Conservation (phyloP, 345 rosid genomes). For the Syzygium grande region DNA sequence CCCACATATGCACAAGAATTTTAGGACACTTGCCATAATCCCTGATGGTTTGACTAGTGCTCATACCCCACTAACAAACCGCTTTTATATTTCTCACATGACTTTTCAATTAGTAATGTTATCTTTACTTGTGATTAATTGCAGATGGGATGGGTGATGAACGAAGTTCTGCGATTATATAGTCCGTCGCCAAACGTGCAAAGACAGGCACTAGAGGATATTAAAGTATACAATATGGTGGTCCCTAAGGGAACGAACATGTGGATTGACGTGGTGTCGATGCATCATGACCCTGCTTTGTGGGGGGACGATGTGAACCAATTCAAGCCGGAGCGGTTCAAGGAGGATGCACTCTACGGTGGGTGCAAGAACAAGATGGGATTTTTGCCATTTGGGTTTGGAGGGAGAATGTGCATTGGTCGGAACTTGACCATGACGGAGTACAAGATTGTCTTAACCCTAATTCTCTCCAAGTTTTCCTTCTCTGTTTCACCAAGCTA, state of each 20-base stretch:
- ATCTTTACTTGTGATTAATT: not conserved
- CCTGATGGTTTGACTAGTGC: not conserved
- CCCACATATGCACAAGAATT: not conserved
- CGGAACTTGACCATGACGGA: constrained; percentile 6
- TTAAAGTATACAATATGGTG: not conserved
- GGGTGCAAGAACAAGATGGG: constrained; percentile 12
- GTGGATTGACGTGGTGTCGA: constrained; percentile 5
- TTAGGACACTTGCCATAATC: not conserved
- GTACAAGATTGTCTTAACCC: constrained; percentile 6
- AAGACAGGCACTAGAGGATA: constrained; percentile 6
- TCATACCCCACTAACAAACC: not conserved
- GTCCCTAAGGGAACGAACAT: constrained; percentile 8
- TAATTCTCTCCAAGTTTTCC: constrained; percentile 7
- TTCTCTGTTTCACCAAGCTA: constrained; percentile 5
- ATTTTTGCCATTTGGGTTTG: constrained; percentile 15
- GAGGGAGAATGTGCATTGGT: constrained; percentile 14
- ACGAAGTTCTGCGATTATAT: constrained; percentile 8
- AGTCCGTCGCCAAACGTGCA: constrained; percentile 2
- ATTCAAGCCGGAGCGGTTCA: constrained; percentile 9
- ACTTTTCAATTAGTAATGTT: not conserved
- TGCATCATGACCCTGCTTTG: constrained; percentile 10
- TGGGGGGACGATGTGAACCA: constrained; percentile 9
- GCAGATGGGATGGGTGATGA: constrained; percentile 17
- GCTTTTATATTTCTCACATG: not conserved
- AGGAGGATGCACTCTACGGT: constrained; percentile 2